A percentile compares a stretch with the other conserved stretches of the same genome.
These are phyloP conservation scores for Aureobasidium melanogenum DNA, from an alignment of 2,329 filamentous ascomycete genomes.

Conservation along the genomic window DNA sequence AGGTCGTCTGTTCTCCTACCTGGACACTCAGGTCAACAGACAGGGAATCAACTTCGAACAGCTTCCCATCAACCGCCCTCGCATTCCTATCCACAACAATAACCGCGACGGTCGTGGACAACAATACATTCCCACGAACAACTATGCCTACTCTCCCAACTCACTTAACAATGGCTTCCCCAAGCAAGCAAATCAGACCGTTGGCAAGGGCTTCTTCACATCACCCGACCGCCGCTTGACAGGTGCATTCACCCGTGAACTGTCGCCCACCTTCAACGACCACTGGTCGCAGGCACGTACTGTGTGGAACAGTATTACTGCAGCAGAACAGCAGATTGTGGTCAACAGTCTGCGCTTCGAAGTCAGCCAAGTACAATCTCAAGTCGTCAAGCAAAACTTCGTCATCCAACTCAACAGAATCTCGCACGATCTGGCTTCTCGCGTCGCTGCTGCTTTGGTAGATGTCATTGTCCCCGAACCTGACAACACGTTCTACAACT, in stretches of 20 bases:
- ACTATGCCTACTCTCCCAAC: slow-evolving; percentile 69
- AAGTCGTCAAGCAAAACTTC: slow-evolving; percentile 61
- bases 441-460: slow-evolving; percentile 58
- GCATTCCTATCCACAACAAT: slow-evolving; percentile 19
- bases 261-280: slow-evolving; percentile 64
- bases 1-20: slow-evolving; percentile 54
- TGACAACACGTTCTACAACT: slow-evolving; percentile 58
- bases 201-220: slow-evolving; percentile 37
- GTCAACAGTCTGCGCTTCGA: slow-evolving; percentile 56
- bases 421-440: slow-evolving; percentile 57
- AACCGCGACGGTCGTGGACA: slow-evolving; percentile 31
- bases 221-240: slow-evolving; percentile 5
- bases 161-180: slow-evolving; percentile 54
- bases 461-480: slow-evolving; percentile 53
- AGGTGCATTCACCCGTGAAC: not conserved
- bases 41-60: slow-evolving; percentile 44
- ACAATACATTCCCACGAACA: slow-evolving; percentile 53
- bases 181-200: slow-evolving; percentile 58
- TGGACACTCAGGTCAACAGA: slow-evolving; percentile 41
- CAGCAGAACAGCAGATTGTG: slow-evolving; percentile 54
- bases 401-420: slow-evolving; percentile 59
- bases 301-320: slow-evolving; percentile 65
- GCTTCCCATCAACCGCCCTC: slow-evolving; percentile 18
- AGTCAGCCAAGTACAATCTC: slow-evolving; percentile 68
- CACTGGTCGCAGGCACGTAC: slow-evolving; percentile 66